Conservation (phyloP, 805 yeast species). For the Brettanomyces bruxellensis region DNA sequence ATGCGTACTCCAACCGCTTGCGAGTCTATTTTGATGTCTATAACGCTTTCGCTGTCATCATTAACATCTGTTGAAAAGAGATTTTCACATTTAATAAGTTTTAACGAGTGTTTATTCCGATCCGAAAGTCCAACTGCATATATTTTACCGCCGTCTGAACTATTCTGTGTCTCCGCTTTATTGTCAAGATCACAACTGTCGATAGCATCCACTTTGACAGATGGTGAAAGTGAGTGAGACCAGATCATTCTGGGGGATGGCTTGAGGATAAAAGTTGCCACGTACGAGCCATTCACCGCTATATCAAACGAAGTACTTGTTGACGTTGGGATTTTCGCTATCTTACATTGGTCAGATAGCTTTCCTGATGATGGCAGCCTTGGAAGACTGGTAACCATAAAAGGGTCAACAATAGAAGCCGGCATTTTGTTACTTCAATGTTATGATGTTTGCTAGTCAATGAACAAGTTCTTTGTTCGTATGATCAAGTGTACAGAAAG, state of each 20-base stretch:
- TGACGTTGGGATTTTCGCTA: constrained; percentile 18
- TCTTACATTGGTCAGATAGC: constrained; percentile 15
- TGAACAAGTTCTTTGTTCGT: too few relatives aligned
- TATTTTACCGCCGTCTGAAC: constrained; percentile 12
- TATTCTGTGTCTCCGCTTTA: constrained; percentile 4
- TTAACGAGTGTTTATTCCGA: constrained; percentile 23
- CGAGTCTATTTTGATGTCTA: background rate
- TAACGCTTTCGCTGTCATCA: background rate
- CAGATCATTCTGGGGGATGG: constrained; percentile 52
- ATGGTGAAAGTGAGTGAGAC: constrained; percentile 46
- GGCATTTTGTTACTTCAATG: constrained; percentile 6
- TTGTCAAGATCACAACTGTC: constrained; percentile 23
- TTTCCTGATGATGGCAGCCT: constrained; percentile 20
- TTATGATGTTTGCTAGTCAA: too few relatives aligned
- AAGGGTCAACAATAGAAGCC: constrained; percentile 20
- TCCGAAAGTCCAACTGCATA: constrained; percentile 28
- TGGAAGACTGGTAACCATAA: constrained; percentile 25
- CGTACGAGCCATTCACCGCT: constrained; percentile 45
- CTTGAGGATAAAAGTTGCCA: constrained; percentile 40
- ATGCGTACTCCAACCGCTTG: background rate
- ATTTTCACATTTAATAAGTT: constrained; percentile 19
- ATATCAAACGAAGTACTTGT: constrained; percentile 33
- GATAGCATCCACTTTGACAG: constrained; percentile 33
- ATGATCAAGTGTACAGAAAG: too few relatives aligned
- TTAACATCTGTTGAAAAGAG: background rate